These are phyloP conservation scores for Ajuga chamaepitys DNA, from an alignment of 257 asterid species.

Conservation along the genomic window DNA sequence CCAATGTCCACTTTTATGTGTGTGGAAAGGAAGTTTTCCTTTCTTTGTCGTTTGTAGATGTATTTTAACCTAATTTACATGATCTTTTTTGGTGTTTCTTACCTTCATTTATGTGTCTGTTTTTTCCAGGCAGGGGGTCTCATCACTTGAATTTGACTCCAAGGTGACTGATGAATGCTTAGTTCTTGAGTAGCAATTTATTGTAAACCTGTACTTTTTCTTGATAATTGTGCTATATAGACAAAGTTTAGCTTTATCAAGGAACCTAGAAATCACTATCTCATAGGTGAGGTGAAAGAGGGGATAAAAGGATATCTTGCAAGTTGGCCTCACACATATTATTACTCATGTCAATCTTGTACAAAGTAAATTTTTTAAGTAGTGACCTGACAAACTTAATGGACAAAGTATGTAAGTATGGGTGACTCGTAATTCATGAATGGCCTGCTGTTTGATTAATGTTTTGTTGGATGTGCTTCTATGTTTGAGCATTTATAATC, in stretches of 20 bases:
- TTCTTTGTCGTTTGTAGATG: neutral
- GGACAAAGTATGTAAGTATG: neutral
- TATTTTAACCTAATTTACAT: neutral
- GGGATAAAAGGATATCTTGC: neutral
- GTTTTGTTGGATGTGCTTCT: neutral
- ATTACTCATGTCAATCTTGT: neutral
- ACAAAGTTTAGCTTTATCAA: neutral
- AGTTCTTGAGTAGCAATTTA: slow-evolving; percentile 1
- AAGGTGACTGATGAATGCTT: slow-evolving; percentile 46
- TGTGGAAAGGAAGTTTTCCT: neutral
- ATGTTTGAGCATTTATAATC: neutral
- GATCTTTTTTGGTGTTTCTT: neutral
- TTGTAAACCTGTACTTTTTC: neutral
- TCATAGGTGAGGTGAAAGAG: neutral
- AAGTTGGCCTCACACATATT: neutral
- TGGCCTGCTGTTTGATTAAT: neutral
- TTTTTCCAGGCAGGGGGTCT: slow-evolving; percentile 61
- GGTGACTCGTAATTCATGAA: neutral
- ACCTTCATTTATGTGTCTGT: neutral
- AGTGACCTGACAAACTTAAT: neutral
- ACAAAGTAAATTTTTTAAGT: neutral
- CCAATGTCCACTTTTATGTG: neutral
- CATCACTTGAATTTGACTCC: slow-evolving; percentile 79
- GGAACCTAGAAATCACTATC: neutral
- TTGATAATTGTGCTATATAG: neutral